Evolutionary conservation across 768 basidiomycete species (phyloP).

Genomic region (Strobilomyces echinocephalus): DNA sequence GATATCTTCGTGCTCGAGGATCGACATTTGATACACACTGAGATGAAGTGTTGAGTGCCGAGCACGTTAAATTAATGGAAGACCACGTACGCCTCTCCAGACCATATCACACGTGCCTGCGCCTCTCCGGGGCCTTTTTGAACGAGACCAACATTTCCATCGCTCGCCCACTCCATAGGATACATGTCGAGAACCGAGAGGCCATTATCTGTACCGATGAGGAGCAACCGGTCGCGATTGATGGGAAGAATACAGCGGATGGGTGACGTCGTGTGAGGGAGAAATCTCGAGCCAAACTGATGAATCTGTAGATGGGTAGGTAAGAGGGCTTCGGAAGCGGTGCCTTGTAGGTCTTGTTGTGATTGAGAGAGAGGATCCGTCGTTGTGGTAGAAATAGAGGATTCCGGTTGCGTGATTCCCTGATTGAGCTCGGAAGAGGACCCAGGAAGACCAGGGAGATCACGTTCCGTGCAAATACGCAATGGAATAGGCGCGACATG

Average conservation of each 20-base stretch:
- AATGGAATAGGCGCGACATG: constrained; percentile 21
- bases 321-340: constrained; percentile 47
- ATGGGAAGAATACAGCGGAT: constrained; percentile 76
- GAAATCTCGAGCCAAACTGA: constrained; percentile 80
- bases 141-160: constrained; percentile 37
- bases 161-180: constrained; percentile 58
- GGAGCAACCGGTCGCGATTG: constrained; percentile 56
- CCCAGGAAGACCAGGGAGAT: constrained; percentile 27
- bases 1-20: constrained; percentile 58
- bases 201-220: constrained; percentile 77
- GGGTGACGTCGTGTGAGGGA: constrained; percentile 71
- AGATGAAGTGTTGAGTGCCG: background rate
- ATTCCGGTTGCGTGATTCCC: constrained; percentile 4
- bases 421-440: constrained; percentile 7
- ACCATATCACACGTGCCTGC: constrained; percentile 62
- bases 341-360: constrained; percentile 31
- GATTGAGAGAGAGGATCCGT: constrained; percentile 28
- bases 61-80: background rate
- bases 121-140: constrained; percentile 70
- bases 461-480: constrained; percentile 43
- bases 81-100: constrained; percentile 63
- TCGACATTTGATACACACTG: constrained; percentile 74
- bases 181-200: constrained; percentile 81
- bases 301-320: constrained; percentile 67
- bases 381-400: constrained; percentile 11